phyloP scores from a whole-genome alignment of 805 yeast species.

The Candida maesae region DNA sequence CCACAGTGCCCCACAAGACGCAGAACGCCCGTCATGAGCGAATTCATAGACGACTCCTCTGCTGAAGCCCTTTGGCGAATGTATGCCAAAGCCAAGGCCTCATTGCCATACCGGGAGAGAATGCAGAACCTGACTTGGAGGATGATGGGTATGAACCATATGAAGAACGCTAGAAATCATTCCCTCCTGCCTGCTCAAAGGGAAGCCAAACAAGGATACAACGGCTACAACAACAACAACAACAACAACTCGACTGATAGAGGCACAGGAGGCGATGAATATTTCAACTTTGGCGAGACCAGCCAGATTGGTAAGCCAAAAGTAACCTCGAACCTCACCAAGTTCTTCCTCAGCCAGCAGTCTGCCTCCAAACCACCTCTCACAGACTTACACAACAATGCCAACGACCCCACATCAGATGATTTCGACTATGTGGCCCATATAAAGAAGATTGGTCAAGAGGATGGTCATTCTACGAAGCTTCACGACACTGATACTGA shows the following conservation, averaged over 20 bases:
- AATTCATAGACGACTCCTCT: constrained; percentile 34
- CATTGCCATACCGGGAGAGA: constrained; percentile 68
- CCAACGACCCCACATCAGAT: constrained; percentile 43
- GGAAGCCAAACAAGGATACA: too few relatives aligned
- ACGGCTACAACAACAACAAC: background rate
- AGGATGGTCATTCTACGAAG: constrained; percentile 19
- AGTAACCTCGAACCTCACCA: constrained; percentile 26
- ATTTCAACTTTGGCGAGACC: constrained; percentile 19
- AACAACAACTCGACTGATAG: too few relatives aligned
- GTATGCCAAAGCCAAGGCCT: constrained; percentile 72
- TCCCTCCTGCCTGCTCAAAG: too few relatives aligned
- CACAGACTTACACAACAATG: background rate
- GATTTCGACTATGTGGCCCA: constrained; percentile 66
- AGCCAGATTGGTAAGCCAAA: constrained; percentile 9
- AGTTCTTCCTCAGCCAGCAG: constrained; percentile 19
- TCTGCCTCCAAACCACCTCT: background rate
- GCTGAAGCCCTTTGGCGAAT: constrained; percentile 70
- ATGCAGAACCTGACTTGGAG: constrained; percentile 89
- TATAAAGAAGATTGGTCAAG: constrained; percentile 51
- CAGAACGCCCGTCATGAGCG: background rate
- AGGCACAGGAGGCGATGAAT: constrained; percentile 25
- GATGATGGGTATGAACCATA: constrained; percentile 57
- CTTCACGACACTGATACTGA: constrained; percentile 2
- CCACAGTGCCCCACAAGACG: background rate
- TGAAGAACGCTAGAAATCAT: constrained; percentile 2